Evolutionary conservation across 495 filamentous ascomycete species (phyloP).

Genomic region (Astrothelium subdiscretum): DNA sequence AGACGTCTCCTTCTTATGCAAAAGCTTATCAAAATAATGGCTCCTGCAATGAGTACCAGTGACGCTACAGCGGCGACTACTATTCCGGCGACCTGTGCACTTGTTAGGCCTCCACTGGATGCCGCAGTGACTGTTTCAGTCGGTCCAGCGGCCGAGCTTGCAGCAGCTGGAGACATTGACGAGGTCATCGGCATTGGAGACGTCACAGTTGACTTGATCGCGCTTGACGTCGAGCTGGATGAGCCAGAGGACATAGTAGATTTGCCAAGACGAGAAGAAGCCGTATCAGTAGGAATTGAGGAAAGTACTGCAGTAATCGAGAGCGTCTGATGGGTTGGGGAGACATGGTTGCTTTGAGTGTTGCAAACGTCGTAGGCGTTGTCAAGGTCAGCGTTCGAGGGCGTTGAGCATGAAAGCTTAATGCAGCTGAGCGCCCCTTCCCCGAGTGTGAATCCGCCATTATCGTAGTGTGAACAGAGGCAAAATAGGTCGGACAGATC

Average conservation of each 20-base stretch:
- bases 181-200: neutral
- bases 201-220: slow-evolving; percentile 8
- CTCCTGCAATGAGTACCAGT: slow-evolving; percentile 3
- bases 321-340: slow-evolving; percentile 7
- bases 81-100: slow-evolving; percentile 12
- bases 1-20: slow-evolving; percentile 6
- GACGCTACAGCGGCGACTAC: slow-evolving; percentile 11
- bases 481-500: slow-evolving; percentile 4
- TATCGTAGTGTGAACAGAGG: slow-evolving; percentile 15
- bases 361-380: slow-evolving; percentile 12
- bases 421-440: slow-evolving; percentile 17
- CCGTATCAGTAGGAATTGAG: neutral
- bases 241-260: neutral
- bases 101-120: slow-evolving; percentile 4
- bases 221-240: neutral
- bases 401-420: slow-evolving; percentile 8
- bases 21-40: slow-evolving; percentile 4
- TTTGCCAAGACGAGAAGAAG: neutral
- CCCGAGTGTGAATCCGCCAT: slow-evolving; percentile 15
- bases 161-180: neutral
- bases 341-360: slow-evolving; percentile 6
- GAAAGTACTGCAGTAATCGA: neutral
- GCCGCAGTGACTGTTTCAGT: neutral
- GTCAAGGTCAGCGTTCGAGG: neutral
- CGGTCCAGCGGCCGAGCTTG: neutral